Evolutionary conservation across 495 filamentous ascomycete species (phyloP).

Genomic region (Bacidia gigantensis): DNA sequence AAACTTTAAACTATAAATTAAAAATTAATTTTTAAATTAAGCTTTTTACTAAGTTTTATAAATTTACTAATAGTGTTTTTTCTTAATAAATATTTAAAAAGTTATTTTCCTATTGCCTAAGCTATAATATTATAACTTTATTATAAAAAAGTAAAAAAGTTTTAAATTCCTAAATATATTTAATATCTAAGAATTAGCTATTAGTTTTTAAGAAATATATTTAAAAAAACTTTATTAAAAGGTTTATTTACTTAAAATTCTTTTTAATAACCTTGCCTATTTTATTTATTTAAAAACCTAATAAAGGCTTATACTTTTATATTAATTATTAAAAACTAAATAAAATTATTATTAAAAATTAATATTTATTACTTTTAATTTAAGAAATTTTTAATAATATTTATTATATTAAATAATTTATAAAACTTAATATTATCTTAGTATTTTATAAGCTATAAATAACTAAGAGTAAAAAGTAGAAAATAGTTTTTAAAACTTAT

Average conservation of each 20-base stretch:
- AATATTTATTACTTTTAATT: background rate
- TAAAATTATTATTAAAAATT: background rate
- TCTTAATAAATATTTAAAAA: no score
- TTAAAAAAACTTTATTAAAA: background rate
- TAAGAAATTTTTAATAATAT: background rate
- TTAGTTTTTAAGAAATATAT: background rate
- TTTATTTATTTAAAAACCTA: background rate
- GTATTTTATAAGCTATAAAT: background rate
- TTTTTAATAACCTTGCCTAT: background rate
- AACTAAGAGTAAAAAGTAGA: background rate
- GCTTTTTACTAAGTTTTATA: background rate
- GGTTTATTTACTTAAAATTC: background rate
- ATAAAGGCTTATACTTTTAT: background rate
- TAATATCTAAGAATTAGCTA: background rate
- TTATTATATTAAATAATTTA: background rate
- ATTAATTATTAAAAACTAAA: background rate
- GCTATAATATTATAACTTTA: background rate
- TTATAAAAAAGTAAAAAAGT: background rate
- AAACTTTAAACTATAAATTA: background rate
- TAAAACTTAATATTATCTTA: slow-evolving; percentile 4
- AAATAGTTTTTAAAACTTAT: background rate
- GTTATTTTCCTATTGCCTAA: no score
- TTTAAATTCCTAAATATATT: background rate
- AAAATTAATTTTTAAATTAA: background rate
- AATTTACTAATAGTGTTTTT: background rate